A percentile compares a stretch with the other conserved stretches of the same genome.
Evolutionary conservation across 495 filamentous ascomycete species (phyloP).

Genomic region (Hypoxylon fuscum): DNA sequence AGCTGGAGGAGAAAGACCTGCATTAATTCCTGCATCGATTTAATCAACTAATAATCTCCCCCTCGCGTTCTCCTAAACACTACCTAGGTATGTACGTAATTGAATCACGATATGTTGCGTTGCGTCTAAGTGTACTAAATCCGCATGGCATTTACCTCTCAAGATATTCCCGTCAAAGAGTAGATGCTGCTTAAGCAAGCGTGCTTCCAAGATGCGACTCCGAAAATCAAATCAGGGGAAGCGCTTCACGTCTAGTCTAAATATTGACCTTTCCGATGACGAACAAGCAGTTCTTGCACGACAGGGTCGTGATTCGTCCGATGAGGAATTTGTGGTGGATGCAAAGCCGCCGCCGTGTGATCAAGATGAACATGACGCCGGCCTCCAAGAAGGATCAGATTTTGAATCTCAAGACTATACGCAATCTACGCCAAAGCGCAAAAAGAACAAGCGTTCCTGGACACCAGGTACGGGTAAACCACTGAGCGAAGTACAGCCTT

Average conservation of each 20-base stretch:
- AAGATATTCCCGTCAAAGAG: too few species aligned
- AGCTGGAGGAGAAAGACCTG: too few species aligned
- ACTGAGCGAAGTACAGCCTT: slow-evolving; percentile 51
- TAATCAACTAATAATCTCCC: too few species aligned
- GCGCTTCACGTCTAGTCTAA: slow-evolving; percentile 7
- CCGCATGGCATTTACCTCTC: too few species aligned
- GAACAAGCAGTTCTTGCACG: slow-evolving; percentile 12
- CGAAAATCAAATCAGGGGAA: slow-evolving; percentile 39
- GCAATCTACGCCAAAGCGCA: slow-evolving; percentile 9
- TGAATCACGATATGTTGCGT: too few species aligned
- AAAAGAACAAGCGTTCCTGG: slow-evolving; percentile 25
- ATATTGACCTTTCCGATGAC: slow-evolving; percentile 25
- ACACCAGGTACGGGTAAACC: slow-evolving; percentile 34
- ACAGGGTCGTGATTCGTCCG: slow-evolving; percentile 22
- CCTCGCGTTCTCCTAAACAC: too few species aligned
- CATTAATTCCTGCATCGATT: too few species aligned
- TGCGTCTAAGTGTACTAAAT: too few species aligned
- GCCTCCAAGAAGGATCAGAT: slow-evolving; percentile 17
- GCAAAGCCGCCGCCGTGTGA: slow-evolving; percentile 17
- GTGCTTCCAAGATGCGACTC: slow-evolving; percentile 33
- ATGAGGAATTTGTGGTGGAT: slow-evolving; percentile 38
- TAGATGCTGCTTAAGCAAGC: slow-evolving; percentile 9
- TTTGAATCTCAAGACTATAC: slow-evolving; percentile 20
- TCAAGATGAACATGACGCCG: slow-evolving; percentile 29
- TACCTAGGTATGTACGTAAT: too few species aligned